Evolutionary conservation across 2,329 filamentous ascomycete genomes (phyloP), one percentile per base, ranked within the genome.

Genomic region (Fusarium newnesense): DNA sequence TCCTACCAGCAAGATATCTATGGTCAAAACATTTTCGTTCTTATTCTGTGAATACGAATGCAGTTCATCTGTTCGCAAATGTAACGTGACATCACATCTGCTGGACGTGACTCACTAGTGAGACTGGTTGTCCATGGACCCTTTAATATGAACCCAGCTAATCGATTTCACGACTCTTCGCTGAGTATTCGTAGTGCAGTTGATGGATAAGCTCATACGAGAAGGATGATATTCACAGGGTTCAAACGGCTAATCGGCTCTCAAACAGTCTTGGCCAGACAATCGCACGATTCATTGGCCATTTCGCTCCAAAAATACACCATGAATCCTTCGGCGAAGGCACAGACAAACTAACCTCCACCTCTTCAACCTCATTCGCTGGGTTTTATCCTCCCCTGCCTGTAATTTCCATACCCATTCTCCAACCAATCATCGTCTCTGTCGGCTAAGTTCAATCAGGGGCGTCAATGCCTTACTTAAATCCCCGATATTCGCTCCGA

Each of bases 401-500:
- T 2, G 2, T 34, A 52, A 67, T 67, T 61, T 67, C 44, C 39
- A 36, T 28, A 26, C 21, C 50, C 18, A 0, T 19, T n/a, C 0
- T 9, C 4, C 16, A 24, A 21, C 63, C 53, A 60, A 53, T 67
- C 46, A 60, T 5, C 10, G 4, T 13, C 24, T 53, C 1, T n/a
- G 9, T 7, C 24, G 40, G 62, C 8, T 37, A 47, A 60, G 28
- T 26, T 15, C 39, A 50, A 19, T n/a, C 53, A 67, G 62, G 46
- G 53, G 53, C 15, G 1, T 32, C 34, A 13, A 24, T n/a, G 30
- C 54, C 16, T 19, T 39, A 60, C 53, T 42, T 47, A 67, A 53
- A 24, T 18, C 24, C n/a, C 0, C 30, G 36, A 34, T 18, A 28
- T 36, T 32, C 44, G n/a, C 30, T 30, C 16, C 19, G 7, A 3